These are phyloP conservation scores for Gossypium sturtianum DNA, from an alignment of 345 rosid species.

Conservation along the genomic window DNA sequence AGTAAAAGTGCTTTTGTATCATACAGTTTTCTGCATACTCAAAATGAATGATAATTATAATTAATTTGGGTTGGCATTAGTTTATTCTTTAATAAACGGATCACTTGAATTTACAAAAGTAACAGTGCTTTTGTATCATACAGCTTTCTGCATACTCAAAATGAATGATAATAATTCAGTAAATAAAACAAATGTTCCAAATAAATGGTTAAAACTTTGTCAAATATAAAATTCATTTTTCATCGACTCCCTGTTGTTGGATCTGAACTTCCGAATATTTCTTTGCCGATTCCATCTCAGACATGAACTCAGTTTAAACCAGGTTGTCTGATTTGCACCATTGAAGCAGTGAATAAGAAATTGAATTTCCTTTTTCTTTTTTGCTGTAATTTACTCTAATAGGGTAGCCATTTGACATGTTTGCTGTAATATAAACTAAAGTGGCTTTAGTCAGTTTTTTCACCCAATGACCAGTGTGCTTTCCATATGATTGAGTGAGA, in stretches of 20 bases:
- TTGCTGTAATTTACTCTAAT: not conserved
- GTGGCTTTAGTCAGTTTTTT: slow-evolving; percentile 48
- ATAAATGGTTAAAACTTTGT: not conserved
- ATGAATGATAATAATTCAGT: not conserved
- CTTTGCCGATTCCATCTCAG: not conserved
- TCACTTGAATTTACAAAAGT: not conserved
- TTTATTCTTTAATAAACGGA: not conserved
- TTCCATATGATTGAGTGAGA: slow-evolving; percentile 69
- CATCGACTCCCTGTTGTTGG: not conserved
- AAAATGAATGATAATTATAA: not conserved
- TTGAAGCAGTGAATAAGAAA: not conserved
- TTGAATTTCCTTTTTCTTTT: not conserved
- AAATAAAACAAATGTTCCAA: not conserved
- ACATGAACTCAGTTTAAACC: not conserved
- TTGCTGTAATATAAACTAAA: not conserved
- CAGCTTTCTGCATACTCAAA: not conserved
- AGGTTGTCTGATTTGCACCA: not conserved
- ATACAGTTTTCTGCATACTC: not conserved
- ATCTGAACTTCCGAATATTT: not conserved
- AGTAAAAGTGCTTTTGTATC: not conserved
- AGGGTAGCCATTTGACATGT: not conserved
- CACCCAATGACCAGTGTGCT: slow-evolving; percentile 59
- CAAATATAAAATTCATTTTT: not conserved
- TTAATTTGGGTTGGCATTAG: not conserved
- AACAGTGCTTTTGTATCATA: not conserved